Evolutionary conservation across 306 rosid species (phyloP).

Genomic region (Sicyos baderoa): DNA sequence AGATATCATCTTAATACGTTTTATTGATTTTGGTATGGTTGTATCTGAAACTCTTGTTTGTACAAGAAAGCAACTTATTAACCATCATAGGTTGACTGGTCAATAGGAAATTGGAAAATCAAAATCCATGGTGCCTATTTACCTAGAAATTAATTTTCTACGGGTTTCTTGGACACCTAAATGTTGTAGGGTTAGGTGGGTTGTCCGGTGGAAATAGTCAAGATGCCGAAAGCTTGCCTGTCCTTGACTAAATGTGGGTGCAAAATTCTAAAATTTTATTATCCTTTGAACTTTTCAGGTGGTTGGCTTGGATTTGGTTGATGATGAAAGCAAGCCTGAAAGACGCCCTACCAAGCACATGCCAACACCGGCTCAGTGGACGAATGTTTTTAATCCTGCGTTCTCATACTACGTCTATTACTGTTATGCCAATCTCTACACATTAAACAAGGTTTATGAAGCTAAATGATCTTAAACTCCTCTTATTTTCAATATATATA

Average conservation of each 20-base stretch:
- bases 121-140: too few relatives aligned
- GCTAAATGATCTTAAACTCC: background rate
- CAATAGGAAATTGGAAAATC: too few relatives aligned
- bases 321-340: constrained; percentile 92
- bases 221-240: too few relatives aligned
- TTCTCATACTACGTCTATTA: constrained; percentile 87
- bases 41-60: too few relatives aligned
- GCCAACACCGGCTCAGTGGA: constrained; percentile 98
- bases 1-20: too few relatives aligned
- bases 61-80: too few relatives aligned
- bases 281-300: constrained; percentile 33
- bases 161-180: background rate
- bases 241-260: background rate
- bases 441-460: constrained; percentile 66
- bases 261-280: background rate
- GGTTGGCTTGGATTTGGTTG: constrained; percentile 93
- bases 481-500: too few relatives aligned
- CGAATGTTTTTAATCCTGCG: constrained; percentile 90
- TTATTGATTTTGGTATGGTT: too few relatives aligned
- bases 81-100: too few relatives aligned
- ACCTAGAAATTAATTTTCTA: background rate
- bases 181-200: too few relatives aligned
- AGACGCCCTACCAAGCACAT: constrained; percentile 98
- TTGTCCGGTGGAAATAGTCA: too few relatives aligned
- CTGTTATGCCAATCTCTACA: constrained; percentile 92